Base-by-base conservation (phyloP, 129 eudicot genomes). In the Kitagawia praeruptora region DNA sequence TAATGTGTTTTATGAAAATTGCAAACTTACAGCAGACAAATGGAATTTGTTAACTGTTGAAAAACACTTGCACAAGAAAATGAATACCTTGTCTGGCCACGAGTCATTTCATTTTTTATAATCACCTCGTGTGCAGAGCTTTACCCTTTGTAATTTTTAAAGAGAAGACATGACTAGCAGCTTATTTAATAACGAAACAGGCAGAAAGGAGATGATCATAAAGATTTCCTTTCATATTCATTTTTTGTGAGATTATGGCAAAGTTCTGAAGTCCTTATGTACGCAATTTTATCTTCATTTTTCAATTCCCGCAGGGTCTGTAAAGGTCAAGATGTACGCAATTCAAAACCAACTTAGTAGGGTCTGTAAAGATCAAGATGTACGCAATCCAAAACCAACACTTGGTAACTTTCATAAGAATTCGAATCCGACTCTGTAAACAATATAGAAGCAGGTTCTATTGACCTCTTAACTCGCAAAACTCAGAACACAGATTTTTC, bases 1-100 rank as follows among this genome's bases (percentile, higher is more conserved):
- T 75, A 80, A 89, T 47, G 86, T 84, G 83, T 83, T 86, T 70
- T 42, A 75, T 87, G 70, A 53, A 53, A 77, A 61, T 78, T 79
- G 80, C 80, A 70, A 6, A 70, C 5, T 72, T 21, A 19, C 16
- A 72, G 41, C 31, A 18, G 51, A 23, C n/a, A 41, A 42, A 23
- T 42, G 14, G 18, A 42, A 72, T 42, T 42, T 72, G 45, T 27
- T 70, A 39, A 40, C 31, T 37, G 48, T 5, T 13, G 5, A 42
- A 42, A 72, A 42, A 42, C 76, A 42, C 76, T 44, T 19, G 76
- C 34, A 41, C 49, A 6, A 44, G 51, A 47, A 18, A 58, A 6
- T 41, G 9, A 44, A 72, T 2, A 42, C 25, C 45, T 45, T 74
- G 56, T 74, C 77, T 45, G 40, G 21, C 48, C 38, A 74, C 2